A percentile compares a stretch with the other conserved stretches of the same genome.
These are phyloP conservation scores for Sabuloglossum arenarium DNA, from an alignment of 495 filamentous ascomycete genomes.

Conservation along the genomic window DNA sequence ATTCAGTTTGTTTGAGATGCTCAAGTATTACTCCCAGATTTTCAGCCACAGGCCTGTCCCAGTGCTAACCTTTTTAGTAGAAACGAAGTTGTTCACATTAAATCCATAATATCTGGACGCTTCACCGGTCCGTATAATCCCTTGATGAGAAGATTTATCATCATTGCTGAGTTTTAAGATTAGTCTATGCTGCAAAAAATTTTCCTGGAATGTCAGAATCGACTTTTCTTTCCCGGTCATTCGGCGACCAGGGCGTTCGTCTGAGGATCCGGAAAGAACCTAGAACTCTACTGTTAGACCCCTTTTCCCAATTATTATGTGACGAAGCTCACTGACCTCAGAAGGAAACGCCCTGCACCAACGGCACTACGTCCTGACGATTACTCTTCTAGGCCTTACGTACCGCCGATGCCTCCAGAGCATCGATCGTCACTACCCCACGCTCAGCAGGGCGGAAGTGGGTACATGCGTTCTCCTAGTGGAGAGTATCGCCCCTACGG, in stretches of 20 bases:
- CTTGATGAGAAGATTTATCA: neutral
- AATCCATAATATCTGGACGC: conserved; percentile 45
- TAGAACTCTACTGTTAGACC: conserved; percentile 26
- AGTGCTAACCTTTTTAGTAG: conserved; percentile 15
- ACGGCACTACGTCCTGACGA: neutral
- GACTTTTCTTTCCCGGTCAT: conserved; percentile 75
- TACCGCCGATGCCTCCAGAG: neutral
- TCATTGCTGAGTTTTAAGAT: conserved; percentile 9
- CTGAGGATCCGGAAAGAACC: conserved; percentile 77
- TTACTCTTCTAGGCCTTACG: neutral
- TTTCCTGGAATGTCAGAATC: conserved; percentile 82
- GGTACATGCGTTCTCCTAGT: neutral
- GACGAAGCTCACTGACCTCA: neutral
- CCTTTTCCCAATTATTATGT: neutral
- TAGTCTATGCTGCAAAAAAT: conserved; percentile 54
- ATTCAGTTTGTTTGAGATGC: conserved; percentile 76
- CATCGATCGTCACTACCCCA: neutral
- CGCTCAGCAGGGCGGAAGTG: neutral
- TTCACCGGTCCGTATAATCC: conserved; percentile 39
- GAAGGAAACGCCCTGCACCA: conserved; percentile 4
- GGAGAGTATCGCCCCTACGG: neutral
- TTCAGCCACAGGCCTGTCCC: neutral
- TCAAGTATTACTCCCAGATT: conserved; percentile 29
- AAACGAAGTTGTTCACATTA: conserved; percentile 41
- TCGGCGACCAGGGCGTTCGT: conserved; percentile 87